Percentiles rank a stretch among this genome's conserved stretches.
These are phyloP conservation scores for Cyberlindnera saturnus DNA, from an alignment of 805 yeast species.

Conservation along the genomic window DNA sequence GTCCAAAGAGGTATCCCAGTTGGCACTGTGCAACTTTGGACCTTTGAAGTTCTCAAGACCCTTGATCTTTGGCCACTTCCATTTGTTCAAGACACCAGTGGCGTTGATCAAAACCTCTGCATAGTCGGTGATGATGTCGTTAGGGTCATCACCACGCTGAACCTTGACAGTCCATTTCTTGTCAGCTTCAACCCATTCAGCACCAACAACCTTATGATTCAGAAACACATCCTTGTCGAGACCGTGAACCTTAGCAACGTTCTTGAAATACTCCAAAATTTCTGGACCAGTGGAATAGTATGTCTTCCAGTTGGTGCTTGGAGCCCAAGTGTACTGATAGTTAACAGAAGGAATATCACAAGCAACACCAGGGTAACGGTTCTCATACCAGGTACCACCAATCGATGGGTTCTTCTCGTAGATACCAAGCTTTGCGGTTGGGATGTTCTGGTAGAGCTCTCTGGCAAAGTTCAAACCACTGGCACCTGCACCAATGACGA, in stretches of 20 bases:
- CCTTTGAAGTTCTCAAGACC: slow-evolving; percentile 1
- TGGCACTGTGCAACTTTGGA: slow-evolving; percentile 2
- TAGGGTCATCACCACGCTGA: background rate
- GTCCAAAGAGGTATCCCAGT: slow-evolving; percentile 1
- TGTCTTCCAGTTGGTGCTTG: slow-evolving; percentile 1
- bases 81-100: slow-evolving; percentile 1
- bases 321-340: slow-evolving; percentile 1
- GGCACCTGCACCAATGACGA: slow-evolving; percentile 3
- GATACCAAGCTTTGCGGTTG: slow-evolving; percentile 1
- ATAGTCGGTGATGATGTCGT: background rate
- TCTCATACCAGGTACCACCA: slow-evolving; percentile 3
- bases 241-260: background rate
- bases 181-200: background rate
- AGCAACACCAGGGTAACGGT: slow-evolving; percentile 1
- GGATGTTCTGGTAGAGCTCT: slow-evolving; percentile 1
- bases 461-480: slow-evolving; percentile 2
- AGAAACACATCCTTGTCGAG: background rate
- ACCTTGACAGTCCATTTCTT: slow-evolving; percentile 1
- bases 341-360: slow-evolving; percentile 2
- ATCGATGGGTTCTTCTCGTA: slow-evolving; percentile 1
- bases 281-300: slow-evolving; percentile 1
- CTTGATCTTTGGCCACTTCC: slow-evolving; percentile 1
- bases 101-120: slow-evolving; percentile 1
- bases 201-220: slow-evolving; percentile 1
- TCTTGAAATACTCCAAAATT: slow-evolving; percentile 1